These are phyloP conservation scores for Vitis riparia DNA, from an alignment of 164 flowering plant species.

Conservation along the genomic window DNA sequence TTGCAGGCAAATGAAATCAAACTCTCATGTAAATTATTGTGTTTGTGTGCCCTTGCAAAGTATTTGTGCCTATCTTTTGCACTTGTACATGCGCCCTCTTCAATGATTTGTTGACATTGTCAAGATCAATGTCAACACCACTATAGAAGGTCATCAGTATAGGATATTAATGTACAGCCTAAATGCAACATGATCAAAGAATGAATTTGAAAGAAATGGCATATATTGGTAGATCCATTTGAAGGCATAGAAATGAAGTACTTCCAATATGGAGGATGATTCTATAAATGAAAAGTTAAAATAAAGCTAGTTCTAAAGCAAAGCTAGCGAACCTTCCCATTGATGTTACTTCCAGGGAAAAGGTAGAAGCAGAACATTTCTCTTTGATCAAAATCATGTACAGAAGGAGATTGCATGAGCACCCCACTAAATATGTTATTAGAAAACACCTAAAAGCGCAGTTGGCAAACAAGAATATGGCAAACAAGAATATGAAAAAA, in stretches of 20 bases:
- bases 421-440: constrained; percentile 55
- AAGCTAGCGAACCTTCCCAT: constrained; percentile 41
- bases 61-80: too few relatives aligned
- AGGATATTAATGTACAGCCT: neutral
- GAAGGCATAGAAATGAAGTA: neutral
- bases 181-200: neutral
- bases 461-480: neutral
- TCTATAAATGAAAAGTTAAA: neutral
- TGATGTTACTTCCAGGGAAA: constrained; percentile 50
- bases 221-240: neutral
- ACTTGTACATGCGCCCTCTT: too few relatives aligned
- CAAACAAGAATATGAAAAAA: neutral
- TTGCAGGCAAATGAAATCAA: too few relatives aligned
- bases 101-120: too few relatives aligned
- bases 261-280: too few relatives aligned
- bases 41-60: too few relatives aligned
- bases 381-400: constrained; percentile 67
- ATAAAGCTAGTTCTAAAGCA: neutral
- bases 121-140: neutral
- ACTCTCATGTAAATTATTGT: too few relatives aligned
- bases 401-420: constrained; percentile 65
- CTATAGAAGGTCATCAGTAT: neutral
- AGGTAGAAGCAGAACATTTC: constrained; percentile 76
- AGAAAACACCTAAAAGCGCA: constrained; percentile 51
- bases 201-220: neutral